Conservation (phyloP, 129 eudicot genomes). For the Artemisia tridentata region DNA sequence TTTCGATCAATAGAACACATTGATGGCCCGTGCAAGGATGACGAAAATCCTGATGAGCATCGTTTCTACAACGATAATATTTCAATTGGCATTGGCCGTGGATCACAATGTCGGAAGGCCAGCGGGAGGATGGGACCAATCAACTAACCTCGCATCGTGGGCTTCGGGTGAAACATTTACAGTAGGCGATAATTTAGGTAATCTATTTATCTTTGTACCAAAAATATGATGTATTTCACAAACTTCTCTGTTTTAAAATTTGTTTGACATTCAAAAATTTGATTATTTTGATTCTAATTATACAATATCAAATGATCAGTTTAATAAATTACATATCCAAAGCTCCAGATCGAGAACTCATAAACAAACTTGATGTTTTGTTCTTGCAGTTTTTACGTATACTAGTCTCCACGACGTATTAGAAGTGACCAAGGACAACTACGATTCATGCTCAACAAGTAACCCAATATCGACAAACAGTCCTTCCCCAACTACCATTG, state of each 20-base stretch:
- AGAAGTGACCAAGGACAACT: slow-evolving; percentile 56
- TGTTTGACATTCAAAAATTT: no score
- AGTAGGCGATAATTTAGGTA: slow-evolving; percentile 60
- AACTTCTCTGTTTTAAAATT: not conserved
- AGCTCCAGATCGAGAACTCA: no score
- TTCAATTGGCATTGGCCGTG: slow-evolving; percentile 37
- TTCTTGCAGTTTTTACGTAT: slow-evolving; percentile 59
- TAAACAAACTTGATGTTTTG: not conserved
- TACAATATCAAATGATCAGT: no score
- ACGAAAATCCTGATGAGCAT: slow-evolving; percentile 28
- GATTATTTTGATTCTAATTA: no score
- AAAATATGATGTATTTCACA: not conserved
- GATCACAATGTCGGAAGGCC: slow-evolving; percentile 58
- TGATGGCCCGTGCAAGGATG: slow-evolving; percentile 26
- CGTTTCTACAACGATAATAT: slow-evolving; percentile 44
- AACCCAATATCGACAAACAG: slow-evolving; percentile 28
- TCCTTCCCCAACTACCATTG: slow-evolving; percentile 36
- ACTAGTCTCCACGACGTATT: slow-evolving; percentile 45
- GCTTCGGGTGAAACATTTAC: slow-evolving; percentile 47
- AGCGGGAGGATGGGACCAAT: slow-evolving; percentile 64
- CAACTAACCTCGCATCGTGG: slow-evolving; percentile 49
- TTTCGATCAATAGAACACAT: slow-evolving; percentile 37
- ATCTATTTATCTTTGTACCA: not conserved
- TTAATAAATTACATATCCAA: no score
- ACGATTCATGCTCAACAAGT: slow-evolving; percentile 46